Evolutionary conservation across 345 rosid genomes (phyloP), one percentile per base, ranked within the genome.

Genomic region (Lepidium didymum): DNA sequence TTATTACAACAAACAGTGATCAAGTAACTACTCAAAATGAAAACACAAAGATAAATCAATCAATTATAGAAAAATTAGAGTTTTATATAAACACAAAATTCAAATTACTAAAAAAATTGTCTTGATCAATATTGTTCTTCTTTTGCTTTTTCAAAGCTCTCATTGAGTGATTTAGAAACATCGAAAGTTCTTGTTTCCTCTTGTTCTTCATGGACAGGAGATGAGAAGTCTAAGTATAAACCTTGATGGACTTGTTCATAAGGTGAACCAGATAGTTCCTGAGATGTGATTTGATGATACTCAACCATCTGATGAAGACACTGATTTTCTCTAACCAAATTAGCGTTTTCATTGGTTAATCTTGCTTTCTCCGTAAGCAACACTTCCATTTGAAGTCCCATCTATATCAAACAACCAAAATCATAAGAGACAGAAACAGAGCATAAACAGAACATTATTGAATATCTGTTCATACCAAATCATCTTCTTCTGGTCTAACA

Each of bases 371-470:
- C 97, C 3, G 86, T 81, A 5, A 95, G 96, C 46, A 95, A 62
- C 10, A 90, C 92, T 76, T 95, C 99, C 81, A 95, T 50, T 78
- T 89, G 97, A 68, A 84, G 92, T 82, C 97, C 89, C 83, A 93
- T 90, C 98, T 92, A 77, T 55, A 19, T 1, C 35, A 56, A 27
- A 38, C 0, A 72, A 44, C 2, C 40, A 53, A 50, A 40, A 59
- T 0, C 52, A 56, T 15, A 49, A 69, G 25, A 21, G 1, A n/a
- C 11, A 1, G 49, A 72, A 38, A 56, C 52, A 34, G 54, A 70
- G 3, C 15, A 53, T 0, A 46, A 35, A 56, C 53, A 42, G 34
- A 52, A 33, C 15, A 10, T 4, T 35, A 10, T 16, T 42, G 14
- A 4, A 41, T 3, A 43, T 47, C n/a, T 38, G 42, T 35, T 37